Evolutionary conservation across 345 rosid species (phyloP).

Genomic region (Corchorus capsularis): DNA sequence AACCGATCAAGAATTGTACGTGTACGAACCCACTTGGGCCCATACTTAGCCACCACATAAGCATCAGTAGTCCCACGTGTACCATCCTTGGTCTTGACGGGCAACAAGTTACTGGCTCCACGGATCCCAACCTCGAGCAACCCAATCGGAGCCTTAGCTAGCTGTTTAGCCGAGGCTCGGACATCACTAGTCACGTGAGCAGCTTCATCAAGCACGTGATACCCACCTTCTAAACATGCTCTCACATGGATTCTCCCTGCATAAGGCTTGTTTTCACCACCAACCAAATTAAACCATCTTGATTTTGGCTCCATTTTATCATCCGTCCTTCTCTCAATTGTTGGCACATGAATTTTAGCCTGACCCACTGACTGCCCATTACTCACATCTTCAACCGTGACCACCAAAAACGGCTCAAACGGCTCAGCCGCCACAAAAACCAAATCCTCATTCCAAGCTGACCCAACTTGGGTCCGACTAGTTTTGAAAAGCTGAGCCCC

Average conservation of each 20-base stretch:
- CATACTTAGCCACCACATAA: constrained; percentile 87
- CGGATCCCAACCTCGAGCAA: constrained; percentile 81
- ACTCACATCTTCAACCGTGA: constrained; percentile 64
- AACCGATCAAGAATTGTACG: constrained; percentile 82
- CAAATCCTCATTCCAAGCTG: constrained; percentile 92
- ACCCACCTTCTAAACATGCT: constrained; percentile 84
- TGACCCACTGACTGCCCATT: constrained; percentile 61
- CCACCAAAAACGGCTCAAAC: constrained; percentile 81
- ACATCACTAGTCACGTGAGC: constrained; percentile 96
- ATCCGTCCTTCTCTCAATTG: constrained; percentile 67
- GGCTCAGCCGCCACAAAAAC: constrained; percentile 92
- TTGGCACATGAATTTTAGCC: constrained; percentile 66
- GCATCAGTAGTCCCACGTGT: constrained; percentile 89
- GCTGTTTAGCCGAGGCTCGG: constrained; percentile 76
- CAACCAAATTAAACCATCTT: constrained; percentile 81
- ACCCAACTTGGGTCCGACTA: constrained; percentile 55
- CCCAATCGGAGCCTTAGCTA: constrained; percentile 80
- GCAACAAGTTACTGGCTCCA: constrained; percentile 76
- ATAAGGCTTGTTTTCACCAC: constrained; percentile 65
- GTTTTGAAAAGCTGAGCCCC: constrained; percentile 89
- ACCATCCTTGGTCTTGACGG: constrained; percentile 84
- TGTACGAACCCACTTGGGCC: constrained; percentile 91
- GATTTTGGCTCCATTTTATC: constrained; percentile 59
- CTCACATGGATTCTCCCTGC: constrained; percentile 78
- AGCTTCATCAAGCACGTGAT: constrained; percentile 92